Evolutionary conservation across 805 yeast species (phyloP).

Genomic region (Suhomyces pyralidae): DNA sequence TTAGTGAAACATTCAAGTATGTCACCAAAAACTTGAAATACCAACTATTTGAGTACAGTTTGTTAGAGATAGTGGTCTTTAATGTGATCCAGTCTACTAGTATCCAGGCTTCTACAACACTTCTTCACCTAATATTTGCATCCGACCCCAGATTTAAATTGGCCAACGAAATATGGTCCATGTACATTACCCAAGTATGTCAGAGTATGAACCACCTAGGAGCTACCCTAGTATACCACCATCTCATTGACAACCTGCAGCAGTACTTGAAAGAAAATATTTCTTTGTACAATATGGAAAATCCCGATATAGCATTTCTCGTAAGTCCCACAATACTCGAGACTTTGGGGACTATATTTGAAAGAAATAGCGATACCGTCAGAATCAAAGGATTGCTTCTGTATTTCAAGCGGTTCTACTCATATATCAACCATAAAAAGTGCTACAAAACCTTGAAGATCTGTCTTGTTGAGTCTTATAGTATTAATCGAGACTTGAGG

Average conservation of each 20-base stretch:
- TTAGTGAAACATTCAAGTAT: conserved; percentile 5
- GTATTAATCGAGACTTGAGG: conserved; percentile 18
- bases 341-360: conserved; percentile 27
- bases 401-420: conserved; percentile 39
- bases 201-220: conserved; percentile 25
- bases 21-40: conserved; percentile 5
- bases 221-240: conserved; percentile 34
- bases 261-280: conserved; percentile 12
- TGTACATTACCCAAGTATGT: conserved; percentile 22
- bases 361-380: conserved; percentile 20
- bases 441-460: conserved; percentile 27
- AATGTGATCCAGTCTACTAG: conserved; percentile 18
- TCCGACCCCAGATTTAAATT: conserved; percentile 16
- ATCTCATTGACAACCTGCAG: conserved; percentile 27
- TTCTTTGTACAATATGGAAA: conserved; percentile 11
- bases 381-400: conserved; percentile 28
- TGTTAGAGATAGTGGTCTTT: conserved; percentile 23
- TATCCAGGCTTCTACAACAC: conserved; percentile 22
- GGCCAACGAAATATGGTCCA: conserved; percentile 36
- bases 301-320: conserved; percentile 30
- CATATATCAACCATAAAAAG: conserved; percentile 27
- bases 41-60: conserved; percentile 8
- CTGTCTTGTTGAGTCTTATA: conserved; percentile 29
- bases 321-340: conserved; percentile 25
- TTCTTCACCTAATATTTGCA: conserved; percentile 25